These are phyloP conservation scores for Fusarium dimerum DNA, from an alignment of 2,329 filamentous ascomycete genomes.

Conservation along the genomic window DNA sequence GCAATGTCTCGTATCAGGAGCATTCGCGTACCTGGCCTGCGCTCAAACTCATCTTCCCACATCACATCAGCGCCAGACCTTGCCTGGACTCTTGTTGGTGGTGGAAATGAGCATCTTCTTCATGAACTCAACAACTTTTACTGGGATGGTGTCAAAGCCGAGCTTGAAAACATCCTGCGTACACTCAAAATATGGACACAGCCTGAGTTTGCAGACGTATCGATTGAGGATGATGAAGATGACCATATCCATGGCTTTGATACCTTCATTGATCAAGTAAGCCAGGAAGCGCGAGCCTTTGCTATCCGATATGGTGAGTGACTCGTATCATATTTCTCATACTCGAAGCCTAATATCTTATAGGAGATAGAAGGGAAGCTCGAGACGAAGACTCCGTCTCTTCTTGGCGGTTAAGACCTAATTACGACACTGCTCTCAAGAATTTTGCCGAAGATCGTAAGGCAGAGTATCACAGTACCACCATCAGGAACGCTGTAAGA, in stretches of 20 bases:
- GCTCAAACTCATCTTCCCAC: slow-evolving; percentile 7
- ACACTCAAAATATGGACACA: slow-evolving; percentile 23
- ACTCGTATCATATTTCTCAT: too few relatives aligned
- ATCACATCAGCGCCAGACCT: slow-evolving; percentile 18
- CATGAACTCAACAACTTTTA: slow-evolving; percentile 18
- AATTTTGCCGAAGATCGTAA: slow-evolving; percentile 13
- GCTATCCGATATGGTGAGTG: slow-evolving; percentile 20
- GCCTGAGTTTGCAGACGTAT: slow-evolving; percentile 12
- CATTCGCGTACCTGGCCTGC: slow-evolving; percentile 16
- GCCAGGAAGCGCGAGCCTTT: slow-evolving; percentile 22
- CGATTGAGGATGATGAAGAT: slow-evolving; percentile 16
- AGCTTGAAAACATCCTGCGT: slow-evolving; percentile 26
- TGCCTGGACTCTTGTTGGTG: slow-evolving; percentile 11
- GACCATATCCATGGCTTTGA: slow-evolving; percentile 21
- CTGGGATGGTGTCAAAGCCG: slow-evolving; percentile 22
- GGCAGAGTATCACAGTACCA: slow-evolving; percentile 12
- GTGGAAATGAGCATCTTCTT: slow-evolving; percentile 17
- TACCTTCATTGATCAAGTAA: slow-evolving; percentile 23
- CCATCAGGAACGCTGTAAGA: slow-evolving; percentile 17
- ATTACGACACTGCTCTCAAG: slow-evolving; percentile 4
- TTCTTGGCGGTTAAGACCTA: too few relatives aligned
- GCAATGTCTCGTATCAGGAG: slow-evolving; percentile 17
- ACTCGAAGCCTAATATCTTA: neutral
- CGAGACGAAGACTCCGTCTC: too few relatives aligned
- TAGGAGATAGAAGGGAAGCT: slow-evolving; percentile 15